Evolutionary conservation across 371 early-diverging fungal species (phyloP).

Genomic region (Batkoa obscura): DNA sequence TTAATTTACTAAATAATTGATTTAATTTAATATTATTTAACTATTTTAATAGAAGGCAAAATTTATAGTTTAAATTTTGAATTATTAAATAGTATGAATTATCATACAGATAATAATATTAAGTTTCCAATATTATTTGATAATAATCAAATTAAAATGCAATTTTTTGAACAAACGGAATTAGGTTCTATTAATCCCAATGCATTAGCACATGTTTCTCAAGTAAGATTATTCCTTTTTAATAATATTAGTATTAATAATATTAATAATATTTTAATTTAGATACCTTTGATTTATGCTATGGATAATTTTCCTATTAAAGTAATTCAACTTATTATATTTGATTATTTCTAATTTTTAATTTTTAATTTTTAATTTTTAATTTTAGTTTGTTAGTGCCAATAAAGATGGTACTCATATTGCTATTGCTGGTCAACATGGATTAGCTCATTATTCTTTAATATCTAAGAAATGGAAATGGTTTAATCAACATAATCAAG

Average conservation of each 20-base stretch:
- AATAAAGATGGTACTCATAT: conserved; percentile 42
- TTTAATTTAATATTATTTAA: background rate
- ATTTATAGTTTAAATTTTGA: background rate
- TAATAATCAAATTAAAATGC: background rate
- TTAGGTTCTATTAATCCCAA: conserved; percentile 3
- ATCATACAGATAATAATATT: background rate
- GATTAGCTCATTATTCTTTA: conserved; percentile 51
- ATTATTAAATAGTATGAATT: background rate
- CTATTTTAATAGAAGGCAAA: background rate
- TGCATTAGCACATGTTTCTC: background rate
- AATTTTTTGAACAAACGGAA: background rate
- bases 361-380: no score
- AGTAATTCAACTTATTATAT: background rate
- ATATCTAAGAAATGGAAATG: conserved; percentile 57
- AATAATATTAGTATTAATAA: background rate
- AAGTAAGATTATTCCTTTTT: background rate
- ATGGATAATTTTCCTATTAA: conserved; percentile 1
- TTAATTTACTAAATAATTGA: no score
- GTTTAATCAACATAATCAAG: conserved; percentile 65
- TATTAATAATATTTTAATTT: background rate
- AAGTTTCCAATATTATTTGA: background rate
- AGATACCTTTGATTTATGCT: background rate
- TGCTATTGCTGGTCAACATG: conserved; percentile 59
- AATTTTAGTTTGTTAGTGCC: conserved; percentile 28
- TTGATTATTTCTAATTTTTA: background rate